These are phyloP conservation scores for Acer campestre DNA, from an alignment of 345 rosid genomes.

Conservation along the genomic window DNA sequence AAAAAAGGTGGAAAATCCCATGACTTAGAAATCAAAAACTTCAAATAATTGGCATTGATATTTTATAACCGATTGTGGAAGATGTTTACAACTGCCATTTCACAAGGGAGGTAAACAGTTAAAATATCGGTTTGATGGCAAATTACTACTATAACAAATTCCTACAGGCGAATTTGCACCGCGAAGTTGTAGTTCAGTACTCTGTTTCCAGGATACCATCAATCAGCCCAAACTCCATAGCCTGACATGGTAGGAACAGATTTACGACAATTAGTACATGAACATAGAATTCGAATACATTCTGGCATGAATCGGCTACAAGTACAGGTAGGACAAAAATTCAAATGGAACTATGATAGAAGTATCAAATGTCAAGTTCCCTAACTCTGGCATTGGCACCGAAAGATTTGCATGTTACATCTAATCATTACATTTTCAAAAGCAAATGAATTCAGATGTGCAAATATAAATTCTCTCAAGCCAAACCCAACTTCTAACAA, in stretches of 20 bases:
- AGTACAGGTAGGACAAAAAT: background rate
- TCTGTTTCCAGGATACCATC: constrained; percentile 85
- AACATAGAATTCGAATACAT: background rate
- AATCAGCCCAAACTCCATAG: constrained; percentile 83
- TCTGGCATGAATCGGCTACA: background rate
- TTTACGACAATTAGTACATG: background rate
- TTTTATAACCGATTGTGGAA: background rate
- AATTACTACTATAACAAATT: background rate
- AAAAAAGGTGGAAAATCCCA: background rate
- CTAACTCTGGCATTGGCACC: background rate
- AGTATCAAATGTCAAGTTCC: background rate
- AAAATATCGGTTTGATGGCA: background rate
- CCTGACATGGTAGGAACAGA: constrained; percentile 38
- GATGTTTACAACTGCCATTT: constrained; percentile 11
- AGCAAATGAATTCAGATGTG: background rate
- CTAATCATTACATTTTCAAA: background rate
- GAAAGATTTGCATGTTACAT: background rate
- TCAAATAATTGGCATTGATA: background rate
- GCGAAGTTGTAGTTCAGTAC: constrained; percentile 36
- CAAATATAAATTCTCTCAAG: background rate
- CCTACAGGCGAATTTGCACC: background rate
- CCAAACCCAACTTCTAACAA: no score
- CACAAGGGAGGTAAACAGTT: background rate
- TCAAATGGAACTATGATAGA: background rate
- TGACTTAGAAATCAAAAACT: background rate